These are phyloP conservation scores for Kalanchoe fedtschenkoi DNA, from an alignment of 164 flowering plant genomes.

Conservation along the genomic window DNA sequence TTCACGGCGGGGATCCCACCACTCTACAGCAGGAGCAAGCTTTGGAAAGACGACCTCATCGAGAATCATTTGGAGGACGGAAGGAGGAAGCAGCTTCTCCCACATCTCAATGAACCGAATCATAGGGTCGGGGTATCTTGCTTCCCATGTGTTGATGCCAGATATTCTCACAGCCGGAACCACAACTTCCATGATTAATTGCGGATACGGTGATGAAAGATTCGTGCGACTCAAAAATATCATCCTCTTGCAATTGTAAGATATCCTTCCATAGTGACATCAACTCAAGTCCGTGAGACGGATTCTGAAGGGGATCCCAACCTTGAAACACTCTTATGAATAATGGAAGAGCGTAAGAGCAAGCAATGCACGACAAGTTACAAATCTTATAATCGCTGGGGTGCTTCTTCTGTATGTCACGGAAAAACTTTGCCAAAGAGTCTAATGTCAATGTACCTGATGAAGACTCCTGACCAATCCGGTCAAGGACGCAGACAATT, in stretches of 20 bases:
- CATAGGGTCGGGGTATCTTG: conserved; percentile 95
- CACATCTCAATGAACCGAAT: conserved; percentile 69
- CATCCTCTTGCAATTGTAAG: conserved; percentile 64
- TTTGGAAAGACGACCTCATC: conserved; percentile 69
- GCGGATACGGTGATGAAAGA: conserved; percentile 49
- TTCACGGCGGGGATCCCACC: conserved; percentile 84
- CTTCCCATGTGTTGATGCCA: conserved; percentile 76
- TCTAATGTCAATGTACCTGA: conserved; percentile 61
- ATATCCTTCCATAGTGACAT: conserved; percentile 59
- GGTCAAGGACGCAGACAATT: conserved; percentile 32
- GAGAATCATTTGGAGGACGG: conserved; percentile 52
- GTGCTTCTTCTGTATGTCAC: conserved; percentile 36
- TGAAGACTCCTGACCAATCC: conserved; percentile 29
- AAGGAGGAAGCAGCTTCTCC: conserved; percentile 67
- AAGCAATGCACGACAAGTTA: conserved; percentile 72
- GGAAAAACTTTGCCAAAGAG: conserved; percentile 41
- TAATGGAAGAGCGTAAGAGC: conserved; percentile 63
- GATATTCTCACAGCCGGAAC: conserved; percentile 81
- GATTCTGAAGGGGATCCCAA: conserved; percentile 87
- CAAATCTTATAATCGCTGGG: conserved; percentile 62
- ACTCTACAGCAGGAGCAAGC: conserved; percentile 59
- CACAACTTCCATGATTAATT: conserved; percentile 68
- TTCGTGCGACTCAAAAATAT: conserved; percentile 37
- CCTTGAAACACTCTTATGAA: conserved; percentile 78
- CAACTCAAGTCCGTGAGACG: conserved; percentile 52